phyloP scores from a whole-genome alignment of 2,329 filamentous ascomycete genomes.

The Simplicillium sp. region DNA sequence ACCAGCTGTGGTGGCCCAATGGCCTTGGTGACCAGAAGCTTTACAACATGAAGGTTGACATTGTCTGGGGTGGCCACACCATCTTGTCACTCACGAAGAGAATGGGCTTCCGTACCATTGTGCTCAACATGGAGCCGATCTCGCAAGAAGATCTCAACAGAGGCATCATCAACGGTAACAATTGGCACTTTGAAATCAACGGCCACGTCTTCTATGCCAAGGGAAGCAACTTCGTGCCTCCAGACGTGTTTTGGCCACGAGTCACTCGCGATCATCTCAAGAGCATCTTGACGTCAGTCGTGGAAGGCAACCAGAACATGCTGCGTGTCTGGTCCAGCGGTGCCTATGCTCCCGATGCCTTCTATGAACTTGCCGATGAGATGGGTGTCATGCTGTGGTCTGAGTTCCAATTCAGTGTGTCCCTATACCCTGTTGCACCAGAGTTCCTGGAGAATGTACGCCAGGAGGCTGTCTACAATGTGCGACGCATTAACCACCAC shows the following conservation, averaged over 20 bases:
- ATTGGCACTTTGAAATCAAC: constrained; percentile 56
- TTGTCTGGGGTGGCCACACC: constrained; percentile 25
- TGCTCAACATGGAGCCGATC: constrained; percentile 47
- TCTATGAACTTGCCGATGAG: constrained; percentile 54
- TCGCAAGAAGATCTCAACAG: constrained; percentile 40
- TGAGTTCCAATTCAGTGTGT: constrained; percentile 53
- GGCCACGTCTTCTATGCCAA: constrained; percentile 55
- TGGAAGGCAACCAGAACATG: constrained; percentile 55
- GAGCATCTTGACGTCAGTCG: constrained; percentile 31
- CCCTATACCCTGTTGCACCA: constrained; percentile 44
- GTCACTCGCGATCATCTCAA: constrained; percentile 42
- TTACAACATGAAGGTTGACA: constrained; percentile 44
- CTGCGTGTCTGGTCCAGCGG: constrained; percentile 52
- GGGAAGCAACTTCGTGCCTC: constrained; percentile 54
- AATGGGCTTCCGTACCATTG: constrained; percentile 52
- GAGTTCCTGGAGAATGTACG: constrained; percentile 46
- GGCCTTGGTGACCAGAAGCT: constrained; percentile 47
- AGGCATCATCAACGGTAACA: constrained; percentile 32
- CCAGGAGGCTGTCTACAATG: constrained; percentile 48
- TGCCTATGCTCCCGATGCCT: constrained; percentile 49
- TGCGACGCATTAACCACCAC: constrained; percentile 50
- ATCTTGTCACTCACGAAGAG: constrained; percentile 33
- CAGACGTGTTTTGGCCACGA: constrained; percentile 52
- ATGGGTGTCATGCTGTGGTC: constrained; percentile 51
- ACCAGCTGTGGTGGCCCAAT: constrained; percentile 51